Evolutionary conservation across 2,329 filamentous ascomycete genomes (phyloP).

Genomic region (Ambrosiella beaveri): DNA sequence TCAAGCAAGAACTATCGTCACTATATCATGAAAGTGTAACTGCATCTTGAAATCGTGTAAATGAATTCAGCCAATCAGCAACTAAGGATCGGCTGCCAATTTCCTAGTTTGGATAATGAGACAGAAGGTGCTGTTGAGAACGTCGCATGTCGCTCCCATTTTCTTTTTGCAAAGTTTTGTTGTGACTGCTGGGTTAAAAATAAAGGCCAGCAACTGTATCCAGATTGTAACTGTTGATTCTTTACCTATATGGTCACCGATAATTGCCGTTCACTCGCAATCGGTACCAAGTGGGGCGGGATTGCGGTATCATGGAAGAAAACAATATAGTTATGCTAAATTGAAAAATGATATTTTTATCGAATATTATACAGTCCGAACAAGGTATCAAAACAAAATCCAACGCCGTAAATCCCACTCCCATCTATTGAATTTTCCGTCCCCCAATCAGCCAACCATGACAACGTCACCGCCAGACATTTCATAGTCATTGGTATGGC

Average conservation of each 20-base stretch:
- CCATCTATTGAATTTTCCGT: background rate
- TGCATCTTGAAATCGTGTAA: background rate
- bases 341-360: background rate
- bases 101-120: background rate
- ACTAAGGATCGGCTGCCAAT: background rate
- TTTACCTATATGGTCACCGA: no score
- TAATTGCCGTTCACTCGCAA: no score
- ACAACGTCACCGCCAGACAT: constrained; percentile 7
- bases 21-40: background rate
- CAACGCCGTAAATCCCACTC: background rate
- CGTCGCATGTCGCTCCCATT: no score
- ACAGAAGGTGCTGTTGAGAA: background rate
- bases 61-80: background rate
- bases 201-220: no score
- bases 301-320: background rate
- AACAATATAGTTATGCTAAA: background rate
- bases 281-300: no score
- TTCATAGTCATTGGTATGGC: background rate
- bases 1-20: background rate
- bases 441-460: constrained; percentile 5
- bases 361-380: background rate
- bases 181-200: no score
- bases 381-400: constrained; percentile 4
- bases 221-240: no score
- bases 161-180: no score